Conservation (phyloP, 805 yeast genomes). For the Wickerhamiella galacta region DNA sequence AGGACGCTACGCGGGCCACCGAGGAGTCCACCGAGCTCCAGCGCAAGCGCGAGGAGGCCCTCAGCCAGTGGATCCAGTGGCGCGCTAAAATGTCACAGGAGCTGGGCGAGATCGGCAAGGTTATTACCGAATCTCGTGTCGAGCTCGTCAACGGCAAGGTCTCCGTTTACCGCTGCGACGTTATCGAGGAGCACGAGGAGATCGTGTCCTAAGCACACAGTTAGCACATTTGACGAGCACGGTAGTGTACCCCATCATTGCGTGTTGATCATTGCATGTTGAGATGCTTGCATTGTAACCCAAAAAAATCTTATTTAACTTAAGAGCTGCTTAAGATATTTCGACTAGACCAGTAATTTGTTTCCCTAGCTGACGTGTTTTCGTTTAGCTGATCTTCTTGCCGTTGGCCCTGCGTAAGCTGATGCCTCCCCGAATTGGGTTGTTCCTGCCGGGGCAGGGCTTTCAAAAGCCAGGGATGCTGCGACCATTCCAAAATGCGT, state of each 20-base stretch:
- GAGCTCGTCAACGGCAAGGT: slow-evolving; percentile 14
- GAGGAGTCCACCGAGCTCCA: slow-evolving; percentile 82
- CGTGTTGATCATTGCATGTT: too few relatives aligned
- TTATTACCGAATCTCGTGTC: slow-evolving; percentile 12
- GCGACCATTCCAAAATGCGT: slow-evolving; percentile 9
- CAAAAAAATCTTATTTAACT: too few relatives aligned
- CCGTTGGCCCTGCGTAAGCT: background rate
- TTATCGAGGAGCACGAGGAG: slow-evolving; percentile 35
- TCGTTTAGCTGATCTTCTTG: background rate
- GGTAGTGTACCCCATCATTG: too few relatives aligned
- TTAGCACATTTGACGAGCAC: too few relatives aligned
- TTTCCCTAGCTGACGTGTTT: too few relatives aligned
- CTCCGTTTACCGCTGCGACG: slow-evolving; percentile 31
- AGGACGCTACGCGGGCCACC: slow-evolving; percentile 90
- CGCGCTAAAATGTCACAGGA: slow-evolving; percentile 36
- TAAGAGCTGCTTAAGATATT: too few relatives aligned
- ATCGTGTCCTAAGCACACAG: slow-evolving; percentile 18
- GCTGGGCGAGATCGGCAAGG: slow-evolving; percentile 20
- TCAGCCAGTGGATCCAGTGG: slow-evolving; percentile 77
- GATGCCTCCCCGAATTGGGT: slow-evolving; percentile 2
- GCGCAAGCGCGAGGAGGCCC: slow-evolving; percentile 60
- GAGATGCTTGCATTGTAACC: too few relatives aligned
- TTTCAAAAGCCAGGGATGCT: slow-evolving; percentile 21
- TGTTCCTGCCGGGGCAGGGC: slow-evolving; percentile 24
- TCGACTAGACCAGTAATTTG: too few relatives aligned